Evolutionary conservation across 176 grass and related monocot genomes (phyloP), one percentile per base, ranked within the genome.

Genomic region (Bolboschoenus planiculmis): DNA sequence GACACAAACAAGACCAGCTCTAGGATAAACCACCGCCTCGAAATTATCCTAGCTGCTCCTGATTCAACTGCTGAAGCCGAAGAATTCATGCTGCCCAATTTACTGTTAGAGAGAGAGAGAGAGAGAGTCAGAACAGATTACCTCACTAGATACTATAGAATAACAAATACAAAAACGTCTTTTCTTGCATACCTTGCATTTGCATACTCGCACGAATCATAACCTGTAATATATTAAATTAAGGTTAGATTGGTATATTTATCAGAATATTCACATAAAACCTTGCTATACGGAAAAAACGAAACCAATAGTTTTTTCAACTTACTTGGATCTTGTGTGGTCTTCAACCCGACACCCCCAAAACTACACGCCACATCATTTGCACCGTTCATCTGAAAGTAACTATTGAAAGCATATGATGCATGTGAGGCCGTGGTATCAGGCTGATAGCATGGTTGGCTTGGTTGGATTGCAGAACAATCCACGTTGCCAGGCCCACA

Each of bases 391-490:
- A 93, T 91, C 83, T 99, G 97, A 81, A 87, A 99, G 77, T 89
- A 99, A 79, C 86, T 91, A 68, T 99, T 96, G 63, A 95, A 96
- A 4, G 93, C 93, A 84, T 71, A 99, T 30, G 92, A 95, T 40
- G 97, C 97, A 83, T 99, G 93, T 23, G 97, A 93, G 82, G 21
- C 86, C 71, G 92, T 83, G 31, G 89, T 96, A 62, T 95, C 85
- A 5, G 97, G 93, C 39, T 96, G 93, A 81, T 95, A 99, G 78
- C 93, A 99, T 6, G 89, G 92, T 70, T 99, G 97, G 85, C 97
- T 96, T 4, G 97, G 93, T n/a, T 99, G 97, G 84, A 99, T 89
- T 56, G 97, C 86, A 4, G 92, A 95, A 82, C 97, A 99, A 85
- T 99, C 97, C 9, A 96, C 91, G 80, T 93, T 91, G 31, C 97